phyloP scores from a whole-genome alignment of 345 rosid genomes.

The Moricandia arvensis region DNA sequence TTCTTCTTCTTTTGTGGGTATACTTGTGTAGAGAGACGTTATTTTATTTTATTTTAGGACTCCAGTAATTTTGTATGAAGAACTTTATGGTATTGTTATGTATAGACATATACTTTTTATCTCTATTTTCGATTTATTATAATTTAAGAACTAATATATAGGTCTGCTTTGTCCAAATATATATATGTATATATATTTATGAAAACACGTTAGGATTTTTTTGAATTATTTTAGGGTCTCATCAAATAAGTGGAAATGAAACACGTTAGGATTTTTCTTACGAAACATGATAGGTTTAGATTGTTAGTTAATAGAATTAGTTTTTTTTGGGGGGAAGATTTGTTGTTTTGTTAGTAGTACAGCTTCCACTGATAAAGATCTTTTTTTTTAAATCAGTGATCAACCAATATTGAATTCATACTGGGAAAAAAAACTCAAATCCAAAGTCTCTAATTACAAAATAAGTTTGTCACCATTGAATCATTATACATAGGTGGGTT shows the following conservation, averaged over 20 bases:
- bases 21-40: conserved; percentile 29
- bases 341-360: not conserved
- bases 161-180: not conserved
- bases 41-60: conserved; percentile 10
- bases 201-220: no score
- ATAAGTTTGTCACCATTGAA: not conserved
- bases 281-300: conserved; percentile 1
- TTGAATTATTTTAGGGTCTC: conserved; percentile 2
- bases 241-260: not conserved
- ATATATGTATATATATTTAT: no score
- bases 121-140: conserved; percentile 5
- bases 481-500: not conserved
- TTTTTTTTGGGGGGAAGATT: no score
- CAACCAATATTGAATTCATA: not conserved
- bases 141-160: not conserved
- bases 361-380: not conserved
- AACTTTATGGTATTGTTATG: conserved; percentile 14
- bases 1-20: not conserved
- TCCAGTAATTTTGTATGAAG: conserved; percentile 23
- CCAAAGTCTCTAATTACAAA: not conserved
- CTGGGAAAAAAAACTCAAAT: not conserved
- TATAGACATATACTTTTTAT: not conserved
- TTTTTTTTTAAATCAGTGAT: not conserved
- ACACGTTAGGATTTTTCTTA: not conserved
- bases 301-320: not conserved